Evolutionary conservation across 2,329 filamentous ascomycete genomes (phyloP), one percentile per base, ranked within the genome.

Genomic region (Colletotrichum aenigma): DNA sequence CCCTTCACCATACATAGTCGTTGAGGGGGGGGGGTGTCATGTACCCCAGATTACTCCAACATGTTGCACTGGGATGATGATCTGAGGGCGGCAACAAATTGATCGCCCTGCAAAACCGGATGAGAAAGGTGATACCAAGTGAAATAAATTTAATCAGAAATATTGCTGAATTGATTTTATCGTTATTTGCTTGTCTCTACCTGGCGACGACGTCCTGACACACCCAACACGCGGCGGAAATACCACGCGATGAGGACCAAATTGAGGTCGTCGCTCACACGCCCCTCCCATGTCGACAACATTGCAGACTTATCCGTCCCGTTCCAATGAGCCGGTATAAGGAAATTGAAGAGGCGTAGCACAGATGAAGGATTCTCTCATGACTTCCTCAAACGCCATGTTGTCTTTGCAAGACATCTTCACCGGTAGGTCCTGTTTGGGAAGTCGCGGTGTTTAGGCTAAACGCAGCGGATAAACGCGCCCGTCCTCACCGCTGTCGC

Each of bases 361-460:
- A 38, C 38, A 64, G n/a, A 36, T 16, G 26, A 28, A 58, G 43
- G 43, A 48, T 48, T 58, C 16, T 58, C 55, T 58, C 55, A 58
- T 58, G 55, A 58, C 55, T 28, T 48, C n/a, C 43, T 48, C 43
- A n/a, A 58, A 58, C 21, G 24, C 21, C 21, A 58, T 28, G 55
- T 26, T 24, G 30, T 18, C 10, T 38, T n/a, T 28, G 68, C 55
- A 64, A 30, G 21, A 48, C 36, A 28, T 65, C 69, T 67, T 73
- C 70, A 64, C 64, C 64, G 65, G 58, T 68, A 64, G 18, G 13
- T 61, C 26, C 70, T 58, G 34, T 52, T 73, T 21, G 34, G 64
- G 73, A 60, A 13, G 21, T 30, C 43, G 38, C 72, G 55, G 43
- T 16, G 16, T 69, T 73, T 66, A 75, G 73, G 64, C 73, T 75